These are phyloP conservation scores for Penicillium antarcticum DNA, from an alignment of 495 filamentous ascomycete genomes.

Conservation along the genomic window DNA sequence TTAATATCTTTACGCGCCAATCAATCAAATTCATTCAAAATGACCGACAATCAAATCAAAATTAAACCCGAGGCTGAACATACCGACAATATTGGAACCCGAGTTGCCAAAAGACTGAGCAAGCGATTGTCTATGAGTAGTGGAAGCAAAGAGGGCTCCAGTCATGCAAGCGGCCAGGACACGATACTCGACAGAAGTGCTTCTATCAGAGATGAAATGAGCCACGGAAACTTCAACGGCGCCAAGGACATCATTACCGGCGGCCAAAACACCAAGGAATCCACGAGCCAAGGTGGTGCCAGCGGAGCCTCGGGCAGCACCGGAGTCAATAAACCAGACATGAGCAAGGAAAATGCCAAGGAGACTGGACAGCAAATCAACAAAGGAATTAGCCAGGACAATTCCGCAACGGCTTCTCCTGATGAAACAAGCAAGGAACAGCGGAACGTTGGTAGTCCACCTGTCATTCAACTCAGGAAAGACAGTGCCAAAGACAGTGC, in stretches of 20 bases:
- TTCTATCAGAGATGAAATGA: conserved; percentile 8
- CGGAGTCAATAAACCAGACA: conserved; percentile 4
- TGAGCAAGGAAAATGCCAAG: conserved; percentile 7
- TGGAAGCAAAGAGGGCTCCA: conserved; percentile 4
- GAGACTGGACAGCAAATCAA: conserved; percentile 4
- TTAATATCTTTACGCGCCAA: background rate
- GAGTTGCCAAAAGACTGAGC: conserved; percentile 17
- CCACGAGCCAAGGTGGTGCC: background rate
- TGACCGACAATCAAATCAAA: conserved; percentile 14
- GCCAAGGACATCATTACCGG: conserved; percentile 9
- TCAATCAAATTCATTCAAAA: conserved; percentile 5
- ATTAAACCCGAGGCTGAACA: conserved; percentile 12
- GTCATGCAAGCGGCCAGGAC: conserved; percentile 5
- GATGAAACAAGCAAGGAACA: background rate
- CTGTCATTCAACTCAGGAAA: too few species aligned
- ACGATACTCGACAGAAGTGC: conserved; percentile 9
- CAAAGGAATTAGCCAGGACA: background rate
- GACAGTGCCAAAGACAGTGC: too few species aligned
- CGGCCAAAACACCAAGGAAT: conserved; percentile 8
- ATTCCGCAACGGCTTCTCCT: background rate
- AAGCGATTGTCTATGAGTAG: conserved; percentile 12
- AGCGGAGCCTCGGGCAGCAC: background rate
- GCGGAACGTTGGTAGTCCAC: background rate
- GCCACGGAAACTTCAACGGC: conserved; percentile 10
- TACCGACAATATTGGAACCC: conserved; percentile 12